Percentiles rank a stretch among this genome's conserved stretches.
phyloP scores from a whole-genome alignment of 371 early-diverging fungal genomes.

The Mortierella sp. region DNA sequence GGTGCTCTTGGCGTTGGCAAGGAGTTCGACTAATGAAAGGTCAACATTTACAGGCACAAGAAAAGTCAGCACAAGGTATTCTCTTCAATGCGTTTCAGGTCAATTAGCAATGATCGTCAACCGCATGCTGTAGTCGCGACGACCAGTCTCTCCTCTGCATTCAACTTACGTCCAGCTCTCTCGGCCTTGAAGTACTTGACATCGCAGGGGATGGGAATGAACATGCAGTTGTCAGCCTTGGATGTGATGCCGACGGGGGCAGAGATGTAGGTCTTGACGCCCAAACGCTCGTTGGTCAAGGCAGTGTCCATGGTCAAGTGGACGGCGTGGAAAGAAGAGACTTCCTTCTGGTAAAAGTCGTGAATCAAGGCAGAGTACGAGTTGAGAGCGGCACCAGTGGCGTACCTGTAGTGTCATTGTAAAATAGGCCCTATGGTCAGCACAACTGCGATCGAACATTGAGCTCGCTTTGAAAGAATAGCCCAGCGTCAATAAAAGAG shows the following conservation, averaged over 20 bases:
- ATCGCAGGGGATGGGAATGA: slow-evolving; percentile 89
- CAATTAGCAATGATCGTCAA: background rate
- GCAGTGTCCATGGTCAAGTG: slow-evolving; percentile 91
- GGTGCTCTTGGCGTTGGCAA: slow-evolving; percentile 76
- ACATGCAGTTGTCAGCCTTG: slow-evolving; percentile 84
- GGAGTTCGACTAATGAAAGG: slow-evolving; percentile 73
- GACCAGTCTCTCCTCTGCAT: background rate
- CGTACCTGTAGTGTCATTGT: slow-evolving; percentile 63
- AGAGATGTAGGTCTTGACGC: slow-evolving; percentile 81
- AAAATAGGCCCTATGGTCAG: background rate
- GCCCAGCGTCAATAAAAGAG: background rate
- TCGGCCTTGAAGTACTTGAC: slow-evolving; percentile 92
- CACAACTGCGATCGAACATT: background rate
- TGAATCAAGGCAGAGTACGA: slow-evolving; percentile 88
- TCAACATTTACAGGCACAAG: background rate
- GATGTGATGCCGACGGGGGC: slow-evolving; percentile 80
- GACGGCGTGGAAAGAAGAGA: slow-evolving; percentile 85
- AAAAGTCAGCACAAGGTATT: background rate
- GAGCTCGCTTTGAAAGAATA: background rate
- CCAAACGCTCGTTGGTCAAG: slow-evolving; percentile 78
- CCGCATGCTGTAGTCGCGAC: background rate
- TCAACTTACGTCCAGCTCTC: slow-evolving; percentile 82
- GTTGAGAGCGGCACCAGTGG: slow-evolving; percentile 79
- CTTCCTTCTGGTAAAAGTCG: slow-evolving; percentile 88
- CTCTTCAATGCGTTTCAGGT: background rate